Conservation (phyloP, 2,329 filamentous ascomycete genomes). For the Paracoccidioides lutzii region DNA sequence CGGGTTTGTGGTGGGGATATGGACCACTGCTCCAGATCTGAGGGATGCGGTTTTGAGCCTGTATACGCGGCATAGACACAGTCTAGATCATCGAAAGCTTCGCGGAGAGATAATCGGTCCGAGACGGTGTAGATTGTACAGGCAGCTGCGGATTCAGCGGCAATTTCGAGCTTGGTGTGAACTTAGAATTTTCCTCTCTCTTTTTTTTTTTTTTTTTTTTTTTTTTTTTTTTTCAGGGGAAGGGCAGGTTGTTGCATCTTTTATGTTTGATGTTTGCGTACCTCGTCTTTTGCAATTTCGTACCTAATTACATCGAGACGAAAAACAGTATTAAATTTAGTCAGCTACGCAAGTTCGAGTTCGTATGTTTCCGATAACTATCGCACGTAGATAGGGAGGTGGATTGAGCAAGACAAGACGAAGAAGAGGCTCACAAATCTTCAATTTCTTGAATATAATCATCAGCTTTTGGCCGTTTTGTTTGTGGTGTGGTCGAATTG, state of each 20-base stretch:
- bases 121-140: slow-evolving; percentile 35
- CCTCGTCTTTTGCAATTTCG: slow-evolving; percentile 34
- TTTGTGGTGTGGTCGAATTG: background rate
- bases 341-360: background rate
- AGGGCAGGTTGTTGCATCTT: background rate
- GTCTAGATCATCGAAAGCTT: slow-evolving; percentile 30
- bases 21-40: slow-evolving; percentile 5
- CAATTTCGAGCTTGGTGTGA: slow-evolving; percentile 32
- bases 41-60: slow-evolving; percentile 3
- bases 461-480: slow-evolving; percentile 4
- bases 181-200: background rate
- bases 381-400: background rate
- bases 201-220: background rate
- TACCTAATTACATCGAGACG: slow-evolving; percentile 19
- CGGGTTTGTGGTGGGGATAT: background rate
- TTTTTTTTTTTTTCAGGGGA: no score
- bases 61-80: slow-evolving; percentile 26
- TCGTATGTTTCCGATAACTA: no score
- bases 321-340: background rate
- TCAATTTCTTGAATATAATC: slow-evolving; percentile 11
- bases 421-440: slow-evolving; percentile 8
- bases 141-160: slow-evolving; percentile 34
- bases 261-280: background rate
- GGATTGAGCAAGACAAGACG: background rate
- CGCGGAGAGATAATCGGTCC: slow-evolving; percentile 34